Base-by-base conservation (phyloP, 2,329 filamentous ascomycete genomes). In the Coniochaeta hoffmannii region DNA sequence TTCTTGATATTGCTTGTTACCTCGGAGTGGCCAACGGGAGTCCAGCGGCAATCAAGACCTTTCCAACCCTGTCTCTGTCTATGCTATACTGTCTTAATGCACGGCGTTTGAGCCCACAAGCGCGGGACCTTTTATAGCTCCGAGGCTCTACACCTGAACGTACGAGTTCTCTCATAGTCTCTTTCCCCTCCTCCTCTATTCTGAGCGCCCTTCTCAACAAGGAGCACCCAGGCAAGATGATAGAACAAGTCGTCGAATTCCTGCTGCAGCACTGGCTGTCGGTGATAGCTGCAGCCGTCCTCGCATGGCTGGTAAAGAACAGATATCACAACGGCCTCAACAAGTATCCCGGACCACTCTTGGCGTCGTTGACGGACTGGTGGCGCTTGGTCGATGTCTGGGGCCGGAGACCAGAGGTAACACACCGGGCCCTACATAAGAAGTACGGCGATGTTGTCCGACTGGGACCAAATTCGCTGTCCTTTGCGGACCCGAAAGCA, bases 361-460 rank as follows among this genome's bases (percentile, higher is more conserved):
- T 89, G 41, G 89, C 89, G 19, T 85, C 77, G 2, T 66, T 81
- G 53, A 88, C 86, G 12, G 82, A 93, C 65, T 85, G 82, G 77
- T 93, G 89, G 88, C 78, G 89, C 19, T 82, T 90, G 59, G 77
- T 79, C 64, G 86, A 90, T 62, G 87, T 89, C 1, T 83, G 77
- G 56, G 76, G 78, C 9, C 78, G 82, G 52, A 76, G 81, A 36
- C 81, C 88, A 3, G 86, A 94, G 57, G 70, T 81, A 59, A 90
- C 86, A 0, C 85, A 88, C 58, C 78, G 86, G 46, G 75, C 71
- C 9, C 75, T 94, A 0, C 89, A 94, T 66, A 76, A 78, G 14
- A 78, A 89, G 62, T 77, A 90, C 71, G 89, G 89, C 50, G 82
- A 88, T 64, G 76, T 93, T 2, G 87, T 94, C 1, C 79, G 89